These are phyloP conservation scores for Prunus mira DNA, from an alignment of 306 rosid genomes.

Conservation along the genomic window DNA sequence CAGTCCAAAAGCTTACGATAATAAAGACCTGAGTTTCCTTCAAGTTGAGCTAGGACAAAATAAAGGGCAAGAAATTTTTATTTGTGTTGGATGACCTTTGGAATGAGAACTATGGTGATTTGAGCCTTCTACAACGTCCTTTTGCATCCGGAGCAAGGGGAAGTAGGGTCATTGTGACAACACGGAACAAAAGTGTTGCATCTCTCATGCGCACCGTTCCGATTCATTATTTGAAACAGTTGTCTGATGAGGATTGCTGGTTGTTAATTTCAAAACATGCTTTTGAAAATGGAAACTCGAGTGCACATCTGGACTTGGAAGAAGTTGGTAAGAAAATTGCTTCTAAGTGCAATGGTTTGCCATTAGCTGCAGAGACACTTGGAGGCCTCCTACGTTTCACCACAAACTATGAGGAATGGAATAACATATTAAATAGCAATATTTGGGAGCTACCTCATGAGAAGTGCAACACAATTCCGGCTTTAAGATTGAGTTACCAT, in stretches of 20 bases:
- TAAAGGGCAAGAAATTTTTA: background rate
- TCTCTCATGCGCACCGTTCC: background rate
- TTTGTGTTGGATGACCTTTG: conserved; percentile 8
- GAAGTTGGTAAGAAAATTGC: conserved; percentile 20
- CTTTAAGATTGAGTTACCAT: conserved; percentile 13
- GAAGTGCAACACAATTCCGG: background rate
- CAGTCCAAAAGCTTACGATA: background rate
- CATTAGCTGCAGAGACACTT: conserved; percentile 1
- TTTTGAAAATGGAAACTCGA: background rate
- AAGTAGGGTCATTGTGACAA: conserved; percentile 15
- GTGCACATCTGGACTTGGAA: background rate
- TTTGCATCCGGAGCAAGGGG: background rate
- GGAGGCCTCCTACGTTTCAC: background rate
- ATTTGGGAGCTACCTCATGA: background rate
- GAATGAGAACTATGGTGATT: background rate
- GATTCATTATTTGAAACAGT: background rate
- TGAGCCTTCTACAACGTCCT: background rate
- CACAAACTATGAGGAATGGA: background rate
- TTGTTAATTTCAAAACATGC: background rate
- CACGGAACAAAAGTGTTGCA: conserved; percentile 10
- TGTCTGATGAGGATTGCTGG: background rate
- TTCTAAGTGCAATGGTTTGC: conserved; percentile 23
- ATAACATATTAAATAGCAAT: background rate
- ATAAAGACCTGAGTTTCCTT: background rate
- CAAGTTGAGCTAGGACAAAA: background rate